Percentiles rank a stretch among this genome's conserved stretches.
Evolutionary conservation across 345 rosid genomes (phyloP).

Genomic region (Noccaea caerulescens): DNA sequence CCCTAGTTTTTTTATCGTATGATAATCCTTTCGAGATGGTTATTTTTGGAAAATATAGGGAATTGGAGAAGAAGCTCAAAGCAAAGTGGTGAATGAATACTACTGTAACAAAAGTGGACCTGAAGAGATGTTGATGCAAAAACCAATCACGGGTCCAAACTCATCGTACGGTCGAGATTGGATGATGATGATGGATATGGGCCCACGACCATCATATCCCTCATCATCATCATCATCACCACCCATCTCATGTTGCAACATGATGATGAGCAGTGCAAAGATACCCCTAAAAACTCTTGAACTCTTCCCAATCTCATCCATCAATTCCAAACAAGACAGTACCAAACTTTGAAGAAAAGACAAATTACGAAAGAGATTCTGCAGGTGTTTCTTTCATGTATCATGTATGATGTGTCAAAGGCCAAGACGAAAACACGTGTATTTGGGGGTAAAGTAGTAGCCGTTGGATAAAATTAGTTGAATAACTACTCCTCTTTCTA

Average conservation of each 20-base stretch:
- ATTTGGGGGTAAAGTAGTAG: constrained; percentile 30
- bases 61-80: constrained; percentile 44
- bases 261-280: constrained; percentile 43
- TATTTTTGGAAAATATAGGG: constrained; percentile 43
- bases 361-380: constrained; percentile 44
- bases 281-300: constrained; percentile 81
- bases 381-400: constrained; percentile 47
- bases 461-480: constrained; percentile 40
- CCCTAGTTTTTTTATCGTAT: background rate
- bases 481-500: background rate
- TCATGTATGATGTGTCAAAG: constrained; percentile 29
- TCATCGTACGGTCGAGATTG: constrained; percentile 54
- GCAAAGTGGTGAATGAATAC: constrained; percentile 47
- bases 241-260: constrained; percentile 36
- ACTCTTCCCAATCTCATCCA: constrained; percentile 80
- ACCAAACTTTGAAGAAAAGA: constrained; percentile 42
- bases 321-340: constrained; percentile 70
- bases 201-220: constrained; percentile 43
- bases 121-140: constrained; percentile 45
- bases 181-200: constrained; percentile 60
- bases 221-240: constrained; percentile 44
- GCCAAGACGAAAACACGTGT: constrained; percentile 37
- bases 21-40: background rate
- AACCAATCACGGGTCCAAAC: constrained; percentile 49
- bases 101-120: constrained; percentile 40